Evolutionary conservation across 1,139 yeast species (phyloP), one percentile per base, ranked within the genome.

Genomic region (Ogataea hybrid): DNA sequence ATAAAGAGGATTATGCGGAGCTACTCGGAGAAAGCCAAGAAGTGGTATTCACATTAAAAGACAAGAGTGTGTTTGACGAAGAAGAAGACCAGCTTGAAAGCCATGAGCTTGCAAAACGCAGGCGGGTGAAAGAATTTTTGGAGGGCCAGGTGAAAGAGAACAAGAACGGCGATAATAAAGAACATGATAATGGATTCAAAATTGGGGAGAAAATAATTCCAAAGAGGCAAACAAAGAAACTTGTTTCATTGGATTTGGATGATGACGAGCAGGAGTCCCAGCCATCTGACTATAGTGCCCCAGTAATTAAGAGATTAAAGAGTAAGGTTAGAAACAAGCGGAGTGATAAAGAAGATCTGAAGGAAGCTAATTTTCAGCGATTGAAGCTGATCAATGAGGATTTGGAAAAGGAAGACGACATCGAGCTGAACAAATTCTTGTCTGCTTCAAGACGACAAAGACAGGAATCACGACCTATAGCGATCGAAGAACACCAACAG

Each of bases 31-130:
- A 77, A 1, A 68, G 67, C n/a, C 33, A 35, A 15, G 78, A 77
- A 27, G 76, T 77, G 0, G 68, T 85, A 2, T 64, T 88, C 41
- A 85, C 92, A 0, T 64, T 87, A 35, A 76, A 81, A 43, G 96
- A 88, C 48, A 59, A 67, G 1, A 68, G 68, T 6, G 63, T 85
- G 2, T 52, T 77, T 20, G 80, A 71, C 28, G 74, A 70, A 16
- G 76, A 67, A 28, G 61, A 55, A 12, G 73, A 69, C 40, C 70
- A 64, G 37, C 63, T 81, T 35, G 74, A 67, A 31, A 75, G 78
- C 44, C 71, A 68, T 25, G 69, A 54, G 21, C 53, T 81, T 35
- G 54, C 62, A 1, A 66, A 64, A 25, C 61, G 67, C 36, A 53
- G 64, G 12, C 57, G 53, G 33, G 44, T 67, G 4, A 57, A 66